Base-by-base conservation (phyloP, 2,329 filamentous ascomycete genomes). In the Nectriaceae sp. region DNA sequence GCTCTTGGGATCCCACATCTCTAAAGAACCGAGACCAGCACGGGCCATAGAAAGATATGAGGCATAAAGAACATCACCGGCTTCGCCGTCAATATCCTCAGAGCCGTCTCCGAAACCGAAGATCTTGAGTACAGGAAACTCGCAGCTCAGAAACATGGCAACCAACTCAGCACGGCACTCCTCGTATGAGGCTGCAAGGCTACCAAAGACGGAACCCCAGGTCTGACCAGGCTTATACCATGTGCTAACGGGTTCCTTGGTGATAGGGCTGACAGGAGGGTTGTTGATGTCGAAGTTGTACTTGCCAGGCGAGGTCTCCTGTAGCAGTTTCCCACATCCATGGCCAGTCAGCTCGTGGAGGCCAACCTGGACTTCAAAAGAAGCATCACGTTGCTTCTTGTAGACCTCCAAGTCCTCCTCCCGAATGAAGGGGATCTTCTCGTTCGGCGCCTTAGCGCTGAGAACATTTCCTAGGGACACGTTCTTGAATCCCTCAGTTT, bases 211-310 rank as follows among this genome's bases (percentile, higher is more conserved):
- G 4, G 87, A 90, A 47, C 90, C 89, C 92, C 92, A 97, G 0
- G 93, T 97, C 70, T 97, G 90, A 3, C 91, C 91, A 3, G 90
- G 90, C 71, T 94, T 96, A 75, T 97, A 97, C 85, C 88, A 97
- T 1, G 87, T 90, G 2, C 81, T 82, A 40, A 97, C 78, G 1
- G 67, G 88, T 69, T 93, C 87, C 52, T 83, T 78, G 4, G 84
- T 89, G 35, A 97, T 70, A 1, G 92, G 93, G 62, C 84, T 95
- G 43, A 90, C 73, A 1, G 93, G 93, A 6, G 89, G 91, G 65
- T 90, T 89, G 52, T 84, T 75, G 49, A 84, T 75, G 65, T 97
- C 89, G 64, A 97, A 97, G 75, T 97, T 97, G 77, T 83, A 97
- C 37, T 82, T 76, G 11, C 90, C 91, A 1, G 87, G 80, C 2